phyloP scores from a whole-genome alignment of 441 rosid species.

The Bocquillonia castaneifolia region DNA sequence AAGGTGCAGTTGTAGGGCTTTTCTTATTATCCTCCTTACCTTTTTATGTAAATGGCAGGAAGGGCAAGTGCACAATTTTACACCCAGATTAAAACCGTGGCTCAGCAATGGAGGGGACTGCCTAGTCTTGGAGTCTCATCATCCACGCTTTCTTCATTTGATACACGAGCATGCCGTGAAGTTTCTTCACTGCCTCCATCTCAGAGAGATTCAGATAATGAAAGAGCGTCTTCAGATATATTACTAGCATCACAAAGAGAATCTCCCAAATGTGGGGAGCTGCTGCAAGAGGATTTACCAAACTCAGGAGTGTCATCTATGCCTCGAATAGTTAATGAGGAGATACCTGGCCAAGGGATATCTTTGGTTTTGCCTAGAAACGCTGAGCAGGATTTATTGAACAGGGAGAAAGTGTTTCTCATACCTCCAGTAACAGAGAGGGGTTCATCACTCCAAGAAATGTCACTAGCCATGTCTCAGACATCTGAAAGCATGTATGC shows the following conservation, averaged over 20 bases:
- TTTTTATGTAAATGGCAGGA: slow-evolving; percentile 40
- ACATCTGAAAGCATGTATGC: slow-evolving; percentile 27
- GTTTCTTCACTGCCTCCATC: slow-evolving; percentile 28
- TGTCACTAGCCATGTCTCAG: slow-evolving; percentile 20
- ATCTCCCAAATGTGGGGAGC: slow-evolving; percentile 22
- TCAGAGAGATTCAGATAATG: slow-evolving; percentile 30
- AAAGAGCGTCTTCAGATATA: slow-evolving; percentile 21
- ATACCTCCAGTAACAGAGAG: slow-evolving; percentile 20
- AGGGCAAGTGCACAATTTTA: slow-evolving; percentile 86
- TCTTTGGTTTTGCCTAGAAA: slow-evolving; percentile 23
- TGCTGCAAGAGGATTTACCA: slow-evolving; percentile 25
- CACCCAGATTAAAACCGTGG: slow-evolving; percentile 84
- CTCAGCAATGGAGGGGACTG: slow-evolving; percentile 83
- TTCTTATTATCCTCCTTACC: background rate
- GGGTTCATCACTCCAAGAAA: slow-evolving; percentile 25
- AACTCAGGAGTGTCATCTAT: slow-evolving; percentile 27
- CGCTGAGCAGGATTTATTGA: slow-evolving; percentile 24
- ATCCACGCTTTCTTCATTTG: slow-evolving; percentile 29
- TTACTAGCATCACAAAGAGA: slow-evolving; percentile 32
- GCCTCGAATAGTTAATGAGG: slow-evolving; percentile 22
- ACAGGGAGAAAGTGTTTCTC: slow-evolving; percentile 10
- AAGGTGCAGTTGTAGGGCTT: no score
- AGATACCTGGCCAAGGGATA: slow-evolving; percentile 22
- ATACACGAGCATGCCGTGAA: slow-evolving; percentile 27
- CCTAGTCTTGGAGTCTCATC: slow-evolving; percentile 26